Base-by-base conservation (phyloP, 495 filamentous ascomycete species). In the Cladorrhinum samala region DNA sequence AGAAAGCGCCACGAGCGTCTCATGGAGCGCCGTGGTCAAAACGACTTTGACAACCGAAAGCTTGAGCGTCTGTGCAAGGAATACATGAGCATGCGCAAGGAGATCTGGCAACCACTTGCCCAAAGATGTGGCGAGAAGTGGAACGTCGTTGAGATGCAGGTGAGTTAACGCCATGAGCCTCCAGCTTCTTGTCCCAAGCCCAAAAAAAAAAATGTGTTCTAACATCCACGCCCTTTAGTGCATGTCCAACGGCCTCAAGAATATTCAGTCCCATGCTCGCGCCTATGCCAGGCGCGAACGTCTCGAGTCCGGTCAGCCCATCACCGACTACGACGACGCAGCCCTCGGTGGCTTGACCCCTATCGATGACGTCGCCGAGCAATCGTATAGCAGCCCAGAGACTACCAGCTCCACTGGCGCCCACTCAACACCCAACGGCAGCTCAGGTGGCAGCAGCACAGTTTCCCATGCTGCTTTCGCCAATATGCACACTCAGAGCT, bases 1-100 rank as follows among this genome's bases (percentile, higher is more conserved):
- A 84, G 86, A 14, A 90, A 90, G 64, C 76, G 86, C 39, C 84
- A 89, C 61, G 86, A 89, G 68, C 71, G 86, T 18, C 68, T 89
- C 53, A 82, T 89, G 78, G 84, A 87, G 65, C 76, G 79, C 53
- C 72, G 74, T 50, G 79, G 78, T 38, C 72, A 76, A 43, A 83
- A 85, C 56, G 82, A 84, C 53, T 89, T 84, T 77, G 84, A 88
- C 63, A 77, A 74, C 38, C 64, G 78, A 46, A 86, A 83, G 71
- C 71, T 87, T 2, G 83, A 88, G 59, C 71, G 68, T 13, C 64
- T 90, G 9, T 82, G 82, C 42, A 80, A 78, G 64, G 81, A 81
- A 56, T 90, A 90, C 66, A 79, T 83, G 74, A 76, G 72, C 30
- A 73, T 83, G 67, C 77, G 86, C 46, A 79, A 83, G 60, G 78